Evolutionary conservation across 2,329 filamentous ascomycete species (phyloP).

Genomic region (Stemphylium vesicarium): DNA sequence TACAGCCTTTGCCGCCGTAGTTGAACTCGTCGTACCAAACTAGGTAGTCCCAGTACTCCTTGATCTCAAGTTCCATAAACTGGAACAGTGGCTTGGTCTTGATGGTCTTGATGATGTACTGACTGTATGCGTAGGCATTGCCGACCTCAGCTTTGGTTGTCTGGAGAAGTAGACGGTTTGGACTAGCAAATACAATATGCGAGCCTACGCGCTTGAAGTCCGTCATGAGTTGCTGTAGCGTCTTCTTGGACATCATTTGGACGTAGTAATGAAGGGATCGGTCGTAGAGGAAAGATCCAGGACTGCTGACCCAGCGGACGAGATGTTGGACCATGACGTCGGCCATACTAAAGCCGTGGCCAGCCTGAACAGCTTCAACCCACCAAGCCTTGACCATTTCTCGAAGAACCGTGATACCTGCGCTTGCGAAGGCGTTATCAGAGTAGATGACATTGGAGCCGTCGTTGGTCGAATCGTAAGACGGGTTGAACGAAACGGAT

Average conservation of each 20-base stretch:
- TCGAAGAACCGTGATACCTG: slow-evolving; percentile 85
- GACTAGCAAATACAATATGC: slow-evolving; percentile 91
- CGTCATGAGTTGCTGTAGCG: slow-evolving; percentile 94
- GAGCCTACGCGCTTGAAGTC: slow-evolving; percentile 96
- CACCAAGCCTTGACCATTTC: slow-evolving; percentile 99
- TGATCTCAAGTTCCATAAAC: slow-evolving; percentile 96
- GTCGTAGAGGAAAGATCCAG: slow-evolving; percentile 94
- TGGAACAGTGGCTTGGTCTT: slow-evolving; percentile 94
- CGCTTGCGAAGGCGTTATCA: slow-evolving; percentile 90
- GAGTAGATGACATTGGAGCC: slow-evolving; percentile 76
- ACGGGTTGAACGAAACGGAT: slow-evolving; percentile 82
- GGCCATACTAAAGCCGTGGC: slow-evolving; percentile 73
- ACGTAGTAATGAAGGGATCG: slow-evolving; percentile 94
- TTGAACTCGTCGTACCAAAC: slow-evolving; percentile 99
- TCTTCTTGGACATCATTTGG: slow-evolving; percentile 97
- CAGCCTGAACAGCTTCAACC: slow-evolving; percentile 88
- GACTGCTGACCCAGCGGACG: slow-evolving; percentile 94
- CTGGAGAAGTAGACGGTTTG: slow-evolving; percentile 87
- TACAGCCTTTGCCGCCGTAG: slow-evolving; percentile 92
- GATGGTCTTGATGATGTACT: slow-evolving; percentile 98
- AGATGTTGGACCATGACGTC: slow-evolving; percentile 97
- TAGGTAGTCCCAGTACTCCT: slow-evolving; percentile 99
- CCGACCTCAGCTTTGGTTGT: slow-evolving; percentile 96
- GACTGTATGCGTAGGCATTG: slow-evolving; percentile 94
- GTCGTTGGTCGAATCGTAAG: slow-evolving; percentile 65